Evolutionary conservation across 768 basidiomycete species (phyloP).

Genomic region (Leucosporidium scottii): DNA sequence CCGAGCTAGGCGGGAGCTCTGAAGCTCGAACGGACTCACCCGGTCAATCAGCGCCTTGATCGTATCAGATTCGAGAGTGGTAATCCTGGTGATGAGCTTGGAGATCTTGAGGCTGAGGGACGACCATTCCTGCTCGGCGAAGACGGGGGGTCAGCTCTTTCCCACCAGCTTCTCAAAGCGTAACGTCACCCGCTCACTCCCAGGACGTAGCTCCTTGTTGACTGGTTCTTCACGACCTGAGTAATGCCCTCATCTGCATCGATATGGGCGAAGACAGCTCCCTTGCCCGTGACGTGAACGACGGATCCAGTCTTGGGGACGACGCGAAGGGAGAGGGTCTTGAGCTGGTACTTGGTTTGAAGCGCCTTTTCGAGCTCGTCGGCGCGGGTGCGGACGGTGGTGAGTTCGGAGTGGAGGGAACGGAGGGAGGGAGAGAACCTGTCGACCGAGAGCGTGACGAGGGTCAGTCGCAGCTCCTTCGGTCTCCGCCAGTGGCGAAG

Average conservation of each 20-base stretch:
- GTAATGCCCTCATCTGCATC: background rate
- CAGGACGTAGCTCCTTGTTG: background rate
- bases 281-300: background rate
- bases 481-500: too few species aligned
- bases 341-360: background rate
- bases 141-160: too few species aligned
- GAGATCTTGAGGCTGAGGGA: background rate
- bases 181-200: too few species aligned
- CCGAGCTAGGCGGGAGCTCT: background rate
- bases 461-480: background rate
- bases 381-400: background rate
- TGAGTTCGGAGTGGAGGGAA: background rate
- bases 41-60: slow-evolving; percentile 18
- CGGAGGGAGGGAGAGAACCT: slow-evolving; percentile 15
- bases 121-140: slow-evolving; percentile 17
- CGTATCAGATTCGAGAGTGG: slow-evolving; percentile 10
- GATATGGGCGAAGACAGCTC: background rate
- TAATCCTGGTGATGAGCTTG: background rate
- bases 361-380: background rate
- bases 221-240: background rate
- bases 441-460: background rate
- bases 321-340: slow-evolving; percentile 7
- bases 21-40: background rate
- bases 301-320: slow-evolving; percentile 6
- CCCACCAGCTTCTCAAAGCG: too few species aligned